Evolutionary conservation across 768 basidiomycete genomes (phyloP), one percentile per base, ranked within the genome.

Genomic region (Boletellus sp.): DNA sequence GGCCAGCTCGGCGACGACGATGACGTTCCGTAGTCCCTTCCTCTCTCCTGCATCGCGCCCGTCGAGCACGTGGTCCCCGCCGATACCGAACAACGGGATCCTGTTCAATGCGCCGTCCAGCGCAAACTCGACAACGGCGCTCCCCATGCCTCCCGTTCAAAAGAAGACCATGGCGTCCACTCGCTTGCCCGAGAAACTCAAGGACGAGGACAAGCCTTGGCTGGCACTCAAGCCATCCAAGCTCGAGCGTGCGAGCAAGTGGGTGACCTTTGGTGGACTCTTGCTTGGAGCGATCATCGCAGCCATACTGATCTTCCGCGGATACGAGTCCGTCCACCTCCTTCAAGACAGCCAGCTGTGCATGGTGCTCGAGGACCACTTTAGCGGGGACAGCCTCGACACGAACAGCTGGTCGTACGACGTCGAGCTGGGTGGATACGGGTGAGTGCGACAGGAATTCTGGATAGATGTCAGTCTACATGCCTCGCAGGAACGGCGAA

Each of bases 31-130:
- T 22, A 71, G 78, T 0, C 83, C 86, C 1, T 87, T 87, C 70
- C 78, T 87, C 46, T 78, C 83, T 4, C 87, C 86, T 0, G 76
- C 84, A 1, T 84, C 82, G 1, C 76, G 85, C n/a, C 84, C 84
- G 0, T 68, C 76, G 4, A 73, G 78, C 13, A 56, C 84, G 0
- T 87, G 85, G 85, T 72, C 78, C 0, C 84, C 85, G 9, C 81
- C 83, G 1, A 61, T 75, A 0, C 74, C 75, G 6, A 23, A 39
- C 47, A 56, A 53, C 55, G 56, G 57, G 0, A 44, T 66, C n/a
- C 56, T 53, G 24, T 52, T 52, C 58, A 65, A 53, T 54, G 65
- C 44, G 37, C 66, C 58, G 36, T 65, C 58, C 12, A 63, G 50
- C 20, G 65, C 70, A 31, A 65, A 55, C 50, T 63, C 64, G 17